Base-by-base conservation (phyloP, 345 rosid genomes). In the Salix purpurea region DNA sequence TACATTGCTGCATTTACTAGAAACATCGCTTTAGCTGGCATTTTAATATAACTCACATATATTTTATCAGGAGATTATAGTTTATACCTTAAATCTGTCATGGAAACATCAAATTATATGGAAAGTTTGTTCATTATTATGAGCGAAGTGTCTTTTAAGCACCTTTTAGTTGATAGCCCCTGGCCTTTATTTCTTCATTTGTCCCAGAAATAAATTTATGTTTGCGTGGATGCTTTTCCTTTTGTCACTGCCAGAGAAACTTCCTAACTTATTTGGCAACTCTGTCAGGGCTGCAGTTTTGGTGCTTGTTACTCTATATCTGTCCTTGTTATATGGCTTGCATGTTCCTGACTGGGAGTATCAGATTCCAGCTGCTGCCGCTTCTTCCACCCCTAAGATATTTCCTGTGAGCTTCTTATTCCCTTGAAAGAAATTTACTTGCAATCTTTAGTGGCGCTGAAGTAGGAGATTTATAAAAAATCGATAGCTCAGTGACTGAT, bases 321-420 rank as follows among this genome's bases (percentile, higher is more conserved):
- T 91, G 70, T 75, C 65, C 21, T 85, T 90, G 76, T 75, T 86
- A 70, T 91, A 94, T 36, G 98, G 98, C 32, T 67, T 91, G 84
- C 80, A 86, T 13, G 97, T 94, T 30, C 90, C 93, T 10, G 88
- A 91, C 68, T 94, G 98, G 98, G 85, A 90, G 75, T 94, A 87
- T 83, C 87, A 84, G 69, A 73, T 88, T 80, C 90, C 93, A 32
- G 73, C 26, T 60, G 88, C 64, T 66, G 78, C 84, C 70, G 60
- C 89, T 79, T 86, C 86, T 77, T 80, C 87, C 50, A 70, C 84
- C 70, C 70, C 79, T 44, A 73, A 81, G 70, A 84, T 72, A 72
- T 78, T 87, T 83, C 78, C 76, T 64, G 98, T 94, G 77, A 75
- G 91, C 71, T 79, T 68, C 10, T 39, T 58, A 13, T 18, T 75